These are phyloP conservation scores for Penicillium silybi DNA, from an alignment of 495 filamentous ascomycete genomes.

Conservation along the genomic window DNA sequence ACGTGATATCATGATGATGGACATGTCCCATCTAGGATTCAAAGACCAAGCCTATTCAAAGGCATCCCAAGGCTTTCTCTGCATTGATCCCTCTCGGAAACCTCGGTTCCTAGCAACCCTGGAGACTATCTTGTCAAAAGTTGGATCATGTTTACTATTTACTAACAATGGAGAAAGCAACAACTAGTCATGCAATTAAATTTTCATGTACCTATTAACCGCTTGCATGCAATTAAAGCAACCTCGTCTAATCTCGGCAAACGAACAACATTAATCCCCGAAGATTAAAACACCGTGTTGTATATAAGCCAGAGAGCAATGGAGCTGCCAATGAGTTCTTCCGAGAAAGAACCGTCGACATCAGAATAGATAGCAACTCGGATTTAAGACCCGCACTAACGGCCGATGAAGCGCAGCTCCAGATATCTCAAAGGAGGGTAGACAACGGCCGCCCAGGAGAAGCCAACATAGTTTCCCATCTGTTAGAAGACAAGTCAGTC, in stretches of 20 bases:
- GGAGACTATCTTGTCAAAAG: background rate
- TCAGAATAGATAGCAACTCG: background rate
- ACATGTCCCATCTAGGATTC: too few relatives aligned
- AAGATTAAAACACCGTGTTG: background rate
- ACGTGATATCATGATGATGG: background rate
- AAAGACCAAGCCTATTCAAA: too few relatives aligned
- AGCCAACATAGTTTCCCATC: conserved; percentile 52
- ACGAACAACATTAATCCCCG: background rate
- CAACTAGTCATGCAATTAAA: background rate
- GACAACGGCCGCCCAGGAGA: conserved; percentile 44
- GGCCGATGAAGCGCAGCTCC: conserved; percentile 43
- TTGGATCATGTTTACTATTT: background rate
- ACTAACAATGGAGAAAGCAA: background rate
- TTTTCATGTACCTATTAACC: background rate
- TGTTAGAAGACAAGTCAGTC: conserved; percentile 8
- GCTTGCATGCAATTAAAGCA: background rate
- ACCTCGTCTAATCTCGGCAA: background rate
- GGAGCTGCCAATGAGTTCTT: background rate
- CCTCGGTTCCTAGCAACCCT: too few relatives aligned
- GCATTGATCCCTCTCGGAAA: too few relatives aligned
- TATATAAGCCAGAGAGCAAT: background rate
- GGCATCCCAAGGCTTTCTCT: too few relatives aligned
- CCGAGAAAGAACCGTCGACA: background rate
- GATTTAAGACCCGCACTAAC: conserved; percentile 20
- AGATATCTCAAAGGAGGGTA: conserved; percentile 49